A percentile compares a stretch with the other conserved stretches of the same genome.
Conservation (phyloP, 2,329 filamentous ascomycete genomes). For the Aspergillus glaucus region DNA sequence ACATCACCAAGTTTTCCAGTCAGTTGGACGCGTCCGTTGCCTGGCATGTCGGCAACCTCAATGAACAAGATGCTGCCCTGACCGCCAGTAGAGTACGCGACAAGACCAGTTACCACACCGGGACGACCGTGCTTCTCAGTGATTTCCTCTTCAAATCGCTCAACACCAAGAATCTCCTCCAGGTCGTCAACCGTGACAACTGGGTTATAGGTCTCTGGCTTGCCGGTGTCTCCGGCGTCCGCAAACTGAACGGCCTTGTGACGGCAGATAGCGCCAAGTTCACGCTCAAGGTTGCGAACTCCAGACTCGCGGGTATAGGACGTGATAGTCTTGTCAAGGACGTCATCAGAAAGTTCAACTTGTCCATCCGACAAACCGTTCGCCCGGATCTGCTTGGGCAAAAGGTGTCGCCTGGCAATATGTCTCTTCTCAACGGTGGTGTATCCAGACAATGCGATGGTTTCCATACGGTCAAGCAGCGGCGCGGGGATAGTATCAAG, state of each 20-base stretch:
- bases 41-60: slow-evolving; percentile 95
- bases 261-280: slow-evolving; percentile 89
- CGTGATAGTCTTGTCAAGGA: slow-evolving; percentile 91
- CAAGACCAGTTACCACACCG: slow-evolving; percentile 90
- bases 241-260: slow-evolving; percentile 93
- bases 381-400: slow-evolving; percentile 88
- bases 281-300: slow-evolving; percentile 90
- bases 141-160: slow-evolving; percentile 92
- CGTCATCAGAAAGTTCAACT: slow-evolving; percentile 70
- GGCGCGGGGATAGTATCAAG: slow-evolving; percentile 93
- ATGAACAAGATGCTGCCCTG: slow-evolving; percentile 98
- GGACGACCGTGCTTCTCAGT: slow-evolving; percentile 76
- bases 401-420: slow-evolving; percentile 86
- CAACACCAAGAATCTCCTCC: slow-evolving; percentile 84
- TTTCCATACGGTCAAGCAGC: slow-evolving; percentile 94
- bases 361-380: slow-evolving; percentile 77
- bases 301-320: slow-evolving; percentile 94
- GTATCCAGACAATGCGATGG: slow-evolving; percentile 86
- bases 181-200: slow-evolving; percentile 71
- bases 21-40: slow-evolving; percentile 82
- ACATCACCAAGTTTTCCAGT: slow-evolving; percentile 96
- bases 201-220: slow-evolving; percentile 64
- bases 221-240: slow-evolving; percentile 72
- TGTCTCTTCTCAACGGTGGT: slow-evolving; percentile 95
- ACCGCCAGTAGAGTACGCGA: slow-evolving; percentile 86